Base-by-base conservation (phyloP, 768 basidiomycete genomes). In the Pseudohyphozyma bogoriensis region DNA sequence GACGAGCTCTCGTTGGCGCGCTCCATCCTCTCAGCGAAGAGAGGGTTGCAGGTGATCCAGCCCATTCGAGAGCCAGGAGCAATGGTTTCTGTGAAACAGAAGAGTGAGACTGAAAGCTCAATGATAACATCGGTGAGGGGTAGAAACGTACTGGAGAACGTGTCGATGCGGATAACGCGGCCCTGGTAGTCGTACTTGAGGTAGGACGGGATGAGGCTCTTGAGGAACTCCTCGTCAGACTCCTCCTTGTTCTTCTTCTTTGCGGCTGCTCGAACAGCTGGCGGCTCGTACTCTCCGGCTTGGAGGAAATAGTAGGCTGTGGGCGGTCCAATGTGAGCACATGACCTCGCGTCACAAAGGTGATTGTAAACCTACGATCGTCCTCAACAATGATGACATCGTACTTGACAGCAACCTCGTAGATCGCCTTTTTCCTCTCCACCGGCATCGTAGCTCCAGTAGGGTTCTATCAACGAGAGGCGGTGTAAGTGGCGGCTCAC, bases 361-460 rank as follows among this genome's bases (percentile, higher is more conserved):
- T n/a, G n/a, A n/a, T n/a, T n/a, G n/a, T n/a, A n/a, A n/a, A n/a
- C n/a, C n/a, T n/a, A n/a, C n/a, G 60, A 72, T 87, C 86, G 68
- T 90, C 87, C 75, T 89, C 86, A 50, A 83, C 81, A 58, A 86
- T 86, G 65, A 87, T 82, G n/a, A 87, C 71, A 65, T 88, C 82
- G 73, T 81, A 88, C 74, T 86, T 82, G 52, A 84, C 82, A 67
- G 85, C 87, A 58, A 89, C 76, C 26, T 82, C 80, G 73, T 90
- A 90, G 55, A 90, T 85, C 52, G 79, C 81, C 73, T 83, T 81
- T 78, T 89, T 89, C 66, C 87, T 77, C 57, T 78, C 71, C 2
- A 72, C 68, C 13, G 77, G 73, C 81, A 85, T 84, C 0, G 84
- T 85, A 78, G 79, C 75, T 24, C 88, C 88, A 8, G 82, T 84